phyloP scores from a whole-genome alignment of 345 rosid species.

The Adansonia digitata region DNA sequence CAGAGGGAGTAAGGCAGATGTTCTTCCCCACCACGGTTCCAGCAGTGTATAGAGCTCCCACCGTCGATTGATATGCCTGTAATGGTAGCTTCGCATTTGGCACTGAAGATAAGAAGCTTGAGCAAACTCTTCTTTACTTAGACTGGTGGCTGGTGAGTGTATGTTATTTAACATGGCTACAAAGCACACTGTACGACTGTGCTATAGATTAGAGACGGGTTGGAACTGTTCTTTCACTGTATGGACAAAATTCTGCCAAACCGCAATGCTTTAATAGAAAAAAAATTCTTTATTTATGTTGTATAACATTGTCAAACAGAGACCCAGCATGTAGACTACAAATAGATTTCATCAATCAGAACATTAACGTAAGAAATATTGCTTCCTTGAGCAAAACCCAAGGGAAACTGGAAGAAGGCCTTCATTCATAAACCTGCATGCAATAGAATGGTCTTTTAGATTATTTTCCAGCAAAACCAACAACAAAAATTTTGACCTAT shows the following conservation, averaged over 20 bases:
- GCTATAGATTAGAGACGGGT: neutral
- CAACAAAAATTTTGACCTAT: neutral
- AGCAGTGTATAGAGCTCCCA: conserved; percentile 27
- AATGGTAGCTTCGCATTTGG: neutral
- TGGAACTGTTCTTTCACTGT: neutral
- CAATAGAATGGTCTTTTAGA: neutral
- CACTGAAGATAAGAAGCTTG: neutral
- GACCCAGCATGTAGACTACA: neutral
- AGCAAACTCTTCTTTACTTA: neutral
- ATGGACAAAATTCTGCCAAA: neutral
- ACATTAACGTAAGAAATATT: neutral
- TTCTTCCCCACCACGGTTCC: conserved; percentile 29
- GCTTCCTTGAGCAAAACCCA: neutral
- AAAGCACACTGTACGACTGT: neutral
- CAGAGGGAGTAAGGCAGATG: no score
- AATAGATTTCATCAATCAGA: neutral
- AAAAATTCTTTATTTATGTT: neutral
- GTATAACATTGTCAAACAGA: neutral
- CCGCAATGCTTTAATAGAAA: neutral
- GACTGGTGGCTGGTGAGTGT: neutral
- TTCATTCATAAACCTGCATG: neutral
- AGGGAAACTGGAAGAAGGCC: neutral
- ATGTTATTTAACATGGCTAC: neutral
- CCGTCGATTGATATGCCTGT: conserved; percentile 1
- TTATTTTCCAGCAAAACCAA: neutral